These are phyloP conservation scores for Calonectria pauciramosa DNA, from an alignment of 2,329 filamentous ascomycete species.

Conservation along the genomic window DNA sequence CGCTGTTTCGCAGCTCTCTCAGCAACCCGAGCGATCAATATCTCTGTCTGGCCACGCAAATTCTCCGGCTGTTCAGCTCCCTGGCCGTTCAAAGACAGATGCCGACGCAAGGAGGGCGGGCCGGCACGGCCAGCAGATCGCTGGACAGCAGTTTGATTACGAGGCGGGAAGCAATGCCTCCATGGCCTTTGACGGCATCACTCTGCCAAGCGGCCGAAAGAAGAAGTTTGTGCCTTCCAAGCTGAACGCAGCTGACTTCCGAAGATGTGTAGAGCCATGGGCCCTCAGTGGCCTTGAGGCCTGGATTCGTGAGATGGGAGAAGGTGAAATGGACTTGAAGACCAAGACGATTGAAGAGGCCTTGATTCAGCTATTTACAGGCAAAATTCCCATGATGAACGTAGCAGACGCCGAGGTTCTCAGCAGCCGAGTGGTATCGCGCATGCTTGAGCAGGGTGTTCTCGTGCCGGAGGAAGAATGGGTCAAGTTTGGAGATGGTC, in stretches of 20 bases:
- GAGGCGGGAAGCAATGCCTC: constrained; percentile 67
- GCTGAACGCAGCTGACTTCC: constrained; percentile 83
- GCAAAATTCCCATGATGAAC: constrained; percentile 98
- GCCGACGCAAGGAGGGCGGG: constrained; percentile 75
- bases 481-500: constrained; percentile 89
- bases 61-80: constrained; percentile 82
- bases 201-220: constrained; percentile 82
- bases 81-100: constrained; percentile 95
- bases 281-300: constrained; percentile 87
- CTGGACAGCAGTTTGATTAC: constrained; percentile 69
- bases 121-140: constrained; percentile 64
- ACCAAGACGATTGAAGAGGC: constrained; percentile 89
- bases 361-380: constrained; percentile 88
- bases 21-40: constrained; percentile 77
- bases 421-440: constrained; percentile 80
- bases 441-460: constrained; percentile 84
- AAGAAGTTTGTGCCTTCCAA: constrained; percentile 90
- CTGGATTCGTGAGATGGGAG: constrained; percentile 91
- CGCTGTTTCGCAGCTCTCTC: constrained; percentile 51
- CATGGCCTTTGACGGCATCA: constrained; percentile 84
- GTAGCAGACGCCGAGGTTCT: constrained; percentile 95
- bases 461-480: constrained; percentile 94
- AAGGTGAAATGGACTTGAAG: constrained; percentile 90
- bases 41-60: constrained; percentile 87
- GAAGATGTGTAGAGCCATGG: constrained; percentile 91